phyloP scores from a whole-genome alignment of 305 asterid species.

The Fraxinus platypoda region DNA sequence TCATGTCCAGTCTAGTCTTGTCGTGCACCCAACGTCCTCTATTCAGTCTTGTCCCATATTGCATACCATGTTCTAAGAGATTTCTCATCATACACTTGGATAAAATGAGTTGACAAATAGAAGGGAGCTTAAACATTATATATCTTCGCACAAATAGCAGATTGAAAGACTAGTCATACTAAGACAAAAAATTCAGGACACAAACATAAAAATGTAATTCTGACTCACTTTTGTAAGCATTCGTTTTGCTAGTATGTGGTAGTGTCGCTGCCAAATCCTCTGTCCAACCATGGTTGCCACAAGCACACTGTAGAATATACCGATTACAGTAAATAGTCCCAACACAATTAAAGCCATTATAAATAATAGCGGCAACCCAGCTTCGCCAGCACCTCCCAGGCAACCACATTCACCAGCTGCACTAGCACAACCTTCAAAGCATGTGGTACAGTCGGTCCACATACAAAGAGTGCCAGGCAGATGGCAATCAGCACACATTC shows the following conservation, averaged over 20 bases:
- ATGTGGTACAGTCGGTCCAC: slow-evolving; percentile 96
- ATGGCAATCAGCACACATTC: slow-evolving; percentile 83
- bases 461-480: slow-evolving; percentile 95
- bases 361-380: slow-evolving; percentile 76
- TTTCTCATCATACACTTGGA: not conserved
- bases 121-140: not conserved
- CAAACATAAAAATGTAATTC: not conserved
- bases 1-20: not conserved
- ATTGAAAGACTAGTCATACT: not conserved
- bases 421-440: slow-evolving; percentile 85
- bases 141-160: not conserved
- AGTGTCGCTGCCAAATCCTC: slow-evolving; percentile 97
- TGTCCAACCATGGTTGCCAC: slow-evolving; percentile 99
- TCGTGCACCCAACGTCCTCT: not conserved
- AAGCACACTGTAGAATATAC: slow-evolving; percentile 84
- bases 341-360: slow-evolving; percentile 77
- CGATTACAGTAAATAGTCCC: slow-evolving; percentile 83
- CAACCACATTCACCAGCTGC: slow-evolving; percentile 87
- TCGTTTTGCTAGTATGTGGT: slow-evolving; percentile 94
- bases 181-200: not conserved
- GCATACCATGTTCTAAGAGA: not conserved
- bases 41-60: not conserved
- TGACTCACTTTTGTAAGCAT: slow-evolving; percentile 85
- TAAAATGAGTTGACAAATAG: not conserved
- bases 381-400: slow-evolving; percentile 97